These are phyloP conservation scores for Hypoxylon crocopeplum DNA, from an alignment of 495 filamentous ascomycete species.

Conservation along the genomic window DNA sequence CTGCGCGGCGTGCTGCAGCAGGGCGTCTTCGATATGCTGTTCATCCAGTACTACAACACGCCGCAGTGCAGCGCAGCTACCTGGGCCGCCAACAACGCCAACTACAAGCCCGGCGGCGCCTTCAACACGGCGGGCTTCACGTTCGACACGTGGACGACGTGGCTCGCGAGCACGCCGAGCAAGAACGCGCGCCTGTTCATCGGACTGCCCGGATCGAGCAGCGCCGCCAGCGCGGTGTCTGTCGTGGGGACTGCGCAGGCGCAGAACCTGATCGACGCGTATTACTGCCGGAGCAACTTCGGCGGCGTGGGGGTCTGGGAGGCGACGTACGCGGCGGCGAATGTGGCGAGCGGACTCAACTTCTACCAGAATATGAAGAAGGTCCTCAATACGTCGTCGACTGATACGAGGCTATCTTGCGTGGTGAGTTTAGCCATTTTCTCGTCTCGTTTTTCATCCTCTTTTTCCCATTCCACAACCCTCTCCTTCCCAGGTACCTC, in stretches of 20 bases:
- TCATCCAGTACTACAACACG: constrained; percentile 76
- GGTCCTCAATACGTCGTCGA: constrained; percentile 27
- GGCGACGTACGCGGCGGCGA: constrained; percentile 61
- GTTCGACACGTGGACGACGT: constrained; percentile 48
- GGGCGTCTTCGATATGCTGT: constrained; percentile 66
- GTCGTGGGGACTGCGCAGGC: constrained; percentile 52
- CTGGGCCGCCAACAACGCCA: constrained; percentile 44
- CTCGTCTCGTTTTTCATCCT: not conserved
- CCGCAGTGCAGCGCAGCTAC: constrained; percentile 58
- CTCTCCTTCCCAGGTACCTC: not conserved
- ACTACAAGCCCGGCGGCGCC: constrained; percentile 39
- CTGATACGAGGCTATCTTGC: constrained; percentile 24
- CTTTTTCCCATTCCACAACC: not conserved
- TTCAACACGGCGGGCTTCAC: constrained; percentile 39
- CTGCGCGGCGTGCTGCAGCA: constrained; percentile 60
- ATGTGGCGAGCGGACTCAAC: constrained; percentile 50
- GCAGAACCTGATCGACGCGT: constrained; percentile 57
- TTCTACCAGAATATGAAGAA: constrained; percentile 53
- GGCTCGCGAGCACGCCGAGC: constrained; percentile 38
- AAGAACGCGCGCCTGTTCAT: constrained; percentile 53
- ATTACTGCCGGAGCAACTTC: constrained; percentile 59
- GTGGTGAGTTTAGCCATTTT: constrained; percentile 1
- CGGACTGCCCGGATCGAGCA: constrained; percentile 40
- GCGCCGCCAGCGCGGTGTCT: constrained; percentile 47
- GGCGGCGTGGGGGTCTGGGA: constrained; percentile 80